Evolutionary conservation across 2,329 filamentous ascomycete genomes (phyloP), one percentile per base, ranked within the genome.

Genomic region (Beauveria brongniartii): DNA sequence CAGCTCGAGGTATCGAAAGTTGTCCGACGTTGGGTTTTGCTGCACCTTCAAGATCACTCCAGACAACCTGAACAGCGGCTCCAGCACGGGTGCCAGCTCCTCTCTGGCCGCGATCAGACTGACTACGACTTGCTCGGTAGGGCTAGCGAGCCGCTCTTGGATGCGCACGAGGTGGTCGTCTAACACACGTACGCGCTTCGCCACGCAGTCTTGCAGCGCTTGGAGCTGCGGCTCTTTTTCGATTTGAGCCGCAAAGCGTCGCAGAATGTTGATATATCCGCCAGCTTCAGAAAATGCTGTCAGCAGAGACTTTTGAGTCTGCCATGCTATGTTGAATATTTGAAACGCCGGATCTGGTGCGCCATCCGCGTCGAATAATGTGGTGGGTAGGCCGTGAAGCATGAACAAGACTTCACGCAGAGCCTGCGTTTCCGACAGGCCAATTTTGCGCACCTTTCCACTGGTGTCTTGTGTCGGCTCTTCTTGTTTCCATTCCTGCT

Each of bases 331-430:
- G 61, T 80, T 75, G 0, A 72, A 68, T 28, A 84, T 74, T 61
- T 82, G 78, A 59, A 78, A 82, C 1, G 66, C 67, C 4, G 74
- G 67, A 1, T 73, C 70, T 0, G 77, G 76, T 7, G 70, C 65
- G 16, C 74, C 77, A 54, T 77, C 68, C 3, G 66, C 24, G 61
- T 75, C 75, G 67, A 92, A 96, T 1, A 96, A 69, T 1, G 85
- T 87, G 2, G 89, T 93, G 6, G 86, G 82, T 4, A 94, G 76
- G 0, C 92, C 92, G 59, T 85, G 83, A 0, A 97, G 80, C 90
- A 97, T 95, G 67, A 91, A 93, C 0, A 97, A 77, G 0, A 85
- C 83, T 59, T 97, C 92, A 53, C 91, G 84, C 28, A 92, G 76
- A 12, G 87, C 77, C 64, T 92, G 86, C 1, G 89, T 77, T 70